These are phyloP conservation scores for Aspergillus indologenus DNA, from an alignment of 495 filamentous ascomycete genomes.

Conservation along the genomic window DNA sequence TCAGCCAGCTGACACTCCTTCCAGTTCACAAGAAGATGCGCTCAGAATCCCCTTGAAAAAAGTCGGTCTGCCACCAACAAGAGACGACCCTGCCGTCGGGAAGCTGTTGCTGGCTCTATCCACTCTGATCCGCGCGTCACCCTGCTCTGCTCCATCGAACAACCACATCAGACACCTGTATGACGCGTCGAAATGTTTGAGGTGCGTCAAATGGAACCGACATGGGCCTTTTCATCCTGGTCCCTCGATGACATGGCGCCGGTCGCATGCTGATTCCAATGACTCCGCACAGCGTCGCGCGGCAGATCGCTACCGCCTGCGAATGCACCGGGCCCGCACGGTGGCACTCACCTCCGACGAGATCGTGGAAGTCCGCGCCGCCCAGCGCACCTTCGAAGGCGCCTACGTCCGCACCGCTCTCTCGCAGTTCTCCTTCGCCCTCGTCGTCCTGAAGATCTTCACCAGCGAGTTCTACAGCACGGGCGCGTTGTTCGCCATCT, in stretches of 20 bases:
- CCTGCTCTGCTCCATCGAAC: background rate
- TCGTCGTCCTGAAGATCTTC: slow-evolving; percentile 95
- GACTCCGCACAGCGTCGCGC: slow-evolving; percentile 37
- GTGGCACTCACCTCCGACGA: slow-evolving; percentile 79
- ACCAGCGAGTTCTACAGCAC: slow-evolving; percentile 92
- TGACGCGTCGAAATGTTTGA: slow-evolving; percentile 31
- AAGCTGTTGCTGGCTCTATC: background rate
- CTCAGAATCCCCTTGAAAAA: background rate
- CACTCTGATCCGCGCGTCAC: background rate
- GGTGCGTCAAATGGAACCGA: slow-evolving; percentile 21
- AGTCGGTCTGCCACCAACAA: background rate
- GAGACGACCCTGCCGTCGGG: background rate
- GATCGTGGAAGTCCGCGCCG: slow-evolving; percentile 88
- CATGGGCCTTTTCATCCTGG: background rate
- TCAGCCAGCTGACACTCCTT: background rate
- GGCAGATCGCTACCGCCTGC: slow-evolving; percentile 54
- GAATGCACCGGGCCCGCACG: slow-evolving; percentile 79
- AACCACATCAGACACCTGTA: background rate
- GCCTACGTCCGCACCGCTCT: slow-evolving; percentile 94
- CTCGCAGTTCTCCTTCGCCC: slow-evolving; percentile 88
- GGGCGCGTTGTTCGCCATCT: slow-evolving; percentile 86
- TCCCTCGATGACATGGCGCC: too few relatives aligned
- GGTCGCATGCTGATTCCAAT: too few relatives aligned
- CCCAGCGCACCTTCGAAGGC: slow-evolving; percentile 94
- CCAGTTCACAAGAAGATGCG: background rate